Base-by-base conservation (phyloP, 2,329 filamentous ascomycete genomes). In the Aspergillus udagawae region DNA sequence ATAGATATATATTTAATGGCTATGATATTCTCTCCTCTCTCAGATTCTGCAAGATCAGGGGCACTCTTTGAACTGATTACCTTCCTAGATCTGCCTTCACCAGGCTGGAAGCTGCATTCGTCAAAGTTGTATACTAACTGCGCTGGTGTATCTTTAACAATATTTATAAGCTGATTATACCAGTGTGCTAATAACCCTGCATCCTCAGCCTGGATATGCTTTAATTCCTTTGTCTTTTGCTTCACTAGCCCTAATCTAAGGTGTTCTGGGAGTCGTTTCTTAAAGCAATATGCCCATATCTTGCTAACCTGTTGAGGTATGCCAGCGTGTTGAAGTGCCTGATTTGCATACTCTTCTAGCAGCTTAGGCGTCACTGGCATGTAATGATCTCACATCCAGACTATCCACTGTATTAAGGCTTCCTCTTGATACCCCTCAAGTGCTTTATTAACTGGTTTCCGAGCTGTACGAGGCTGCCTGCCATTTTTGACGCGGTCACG, bases 401-500 rank as follows among this genome's bases (percentile, higher is more conserved):
- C 10, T 14, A 32, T 32, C 29, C 1, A 32, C 1, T 32, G 1
- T 1, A 32, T 32, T 14, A 32, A 32, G 3, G 10, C 29, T 1
- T 32, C 9, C 29, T 32, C 29, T 10, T 32, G 2, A 1, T 12
- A 32, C 2, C 3, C 12, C 10, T 32, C 14, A 32, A 32, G 29
- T 0, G 12, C 29, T 14, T 1, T 32, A 32, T 32, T 32, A 3
- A 32, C 29, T 14, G 4, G 29, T 32, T 32, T 32, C 0, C 1
- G 4, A 4, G 29, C 29, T 32, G 1, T 32, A 2, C 1, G 2
- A 32, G 29, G 10, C 1, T 32, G 4, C 4, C 4, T 0, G 4
- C 4, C 0, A 3, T 4, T 12, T 1, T 32, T 32, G 2, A 32
- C 2, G 3, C 4, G 4, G 1, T 32, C 4, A 32, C 1, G 3